These are phyloP conservation scores for Leccinum griseonigrum DNA, from an alignment of 1,284 basidiomycete genomes.

Conservation along the genomic window DNA sequence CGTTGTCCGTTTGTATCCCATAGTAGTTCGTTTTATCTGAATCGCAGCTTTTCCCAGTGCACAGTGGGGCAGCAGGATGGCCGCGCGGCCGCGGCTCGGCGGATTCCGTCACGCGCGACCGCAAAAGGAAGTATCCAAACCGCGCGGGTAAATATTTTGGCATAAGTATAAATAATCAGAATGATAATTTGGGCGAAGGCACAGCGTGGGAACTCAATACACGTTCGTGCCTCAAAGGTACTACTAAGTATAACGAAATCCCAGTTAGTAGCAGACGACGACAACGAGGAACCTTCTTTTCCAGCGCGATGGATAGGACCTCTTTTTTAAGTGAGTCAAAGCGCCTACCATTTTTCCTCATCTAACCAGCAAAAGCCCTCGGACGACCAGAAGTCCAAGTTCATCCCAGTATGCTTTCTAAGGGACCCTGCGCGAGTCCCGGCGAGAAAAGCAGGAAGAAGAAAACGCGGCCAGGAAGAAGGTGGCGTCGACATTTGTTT, in stretches of 20 bases:
- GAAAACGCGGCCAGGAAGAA: constrained; percentile 67
- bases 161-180: too few relatives aligned
- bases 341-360: constrained; percentile 54
- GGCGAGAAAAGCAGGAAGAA: constrained; percentile 82
- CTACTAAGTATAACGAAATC: constrained; percentile 49
- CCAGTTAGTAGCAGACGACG: constrained; percentile 69
- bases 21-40: too few relatives aligned
- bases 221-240: constrained; percentile 29
- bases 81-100: too few relatives aligned
- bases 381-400: constrained; percentile 77
- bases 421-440: constrained; percentile 73
- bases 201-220: too few relatives aligned
- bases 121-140: too few relatives aligned
- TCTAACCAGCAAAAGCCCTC: constrained; percentile 68
- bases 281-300: constrained; percentile 78
- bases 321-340: constrained; percentile 44
- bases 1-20: too few relatives aligned
- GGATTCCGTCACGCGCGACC: too few relatives aligned
- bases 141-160: too few relatives aligned
- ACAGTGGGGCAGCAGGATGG: too few relatives aligned
- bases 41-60: too few relatives aligned
- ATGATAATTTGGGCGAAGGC: constrained; percentile 24
- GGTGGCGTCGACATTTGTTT: constrained; percentile 63
- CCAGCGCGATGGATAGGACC: constrained; percentile 79
- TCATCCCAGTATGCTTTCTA: constrained; percentile 72